A percentile compares a stretch with the other conserved stretches of the same genome.
These are phyloP conservation scores for Trametes cubensis DNA, from an alignment of 768 basidiomycete genomes.

Conservation along the genomic window DNA sequence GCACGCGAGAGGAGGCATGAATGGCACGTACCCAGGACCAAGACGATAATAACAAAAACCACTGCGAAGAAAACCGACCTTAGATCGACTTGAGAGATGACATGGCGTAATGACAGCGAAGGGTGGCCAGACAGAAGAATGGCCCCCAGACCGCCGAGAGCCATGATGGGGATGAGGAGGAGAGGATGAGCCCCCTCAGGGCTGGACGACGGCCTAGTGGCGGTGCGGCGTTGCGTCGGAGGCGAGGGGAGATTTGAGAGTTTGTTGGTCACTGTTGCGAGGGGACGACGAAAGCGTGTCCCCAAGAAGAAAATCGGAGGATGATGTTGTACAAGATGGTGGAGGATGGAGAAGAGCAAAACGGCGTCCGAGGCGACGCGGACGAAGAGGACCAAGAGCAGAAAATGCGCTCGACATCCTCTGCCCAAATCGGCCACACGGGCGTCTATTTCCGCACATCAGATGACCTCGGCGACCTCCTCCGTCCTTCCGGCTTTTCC, in stretches of 20 bases:
- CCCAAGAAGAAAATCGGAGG: constrained; percentile 21
- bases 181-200: constrained; percentile 48
- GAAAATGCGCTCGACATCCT: constrained; percentile 18
- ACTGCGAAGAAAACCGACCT: constrained; percentile 71
- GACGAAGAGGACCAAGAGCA: neutral
- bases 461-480: constrained; percentile 19
- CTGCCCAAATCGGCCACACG: constrained; percentile 4
- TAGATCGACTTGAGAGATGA: constrained; percentile 63
- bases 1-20: constrained; percentile 18
- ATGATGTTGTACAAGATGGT: constrained; percentile 17
- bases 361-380: neutral
- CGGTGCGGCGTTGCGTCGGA: constrained; percentile 30
- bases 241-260: constrained; percentile 22
- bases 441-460: constrained; percentile 13
- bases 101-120: constrained; percentile 39
- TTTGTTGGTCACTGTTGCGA: constrained; percentile 30
- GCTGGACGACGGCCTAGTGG: constrained; percentile 24
- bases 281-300: constrained; percentile 30
- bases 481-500: constrained; percentile 19
- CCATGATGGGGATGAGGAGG: constrained; percentile 65
- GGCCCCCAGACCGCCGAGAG: constrained; percentile 62
- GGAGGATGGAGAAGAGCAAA: constrained; percentile 9
- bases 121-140: constrained; percentile 61
- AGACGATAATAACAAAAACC: constrained; percentile 66
- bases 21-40: constrained; percentile 66